A percentile compares a stretch with the other conserved stretches of the same genome.
These are phyloP conservation scores for Pseudocercospora vitis DNA, from an alignment of 2,329 filamentous ascomycete genomes.

Conservation along the genomic window DNA sequence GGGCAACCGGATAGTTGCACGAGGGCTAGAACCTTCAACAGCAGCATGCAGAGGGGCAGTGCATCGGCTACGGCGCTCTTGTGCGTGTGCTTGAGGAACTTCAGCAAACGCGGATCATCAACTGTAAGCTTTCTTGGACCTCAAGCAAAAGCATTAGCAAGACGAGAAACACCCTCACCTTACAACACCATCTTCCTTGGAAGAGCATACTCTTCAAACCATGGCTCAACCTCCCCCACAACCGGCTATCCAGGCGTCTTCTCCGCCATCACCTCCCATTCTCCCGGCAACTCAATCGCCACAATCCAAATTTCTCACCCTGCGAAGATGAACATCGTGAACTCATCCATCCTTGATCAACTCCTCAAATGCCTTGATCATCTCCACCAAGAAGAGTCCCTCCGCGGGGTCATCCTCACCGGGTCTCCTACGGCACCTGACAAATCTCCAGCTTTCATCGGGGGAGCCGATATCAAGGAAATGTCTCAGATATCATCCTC, in stretches of 20 bases:
- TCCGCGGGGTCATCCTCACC: constrained; percentile 33
- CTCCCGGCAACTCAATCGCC: constrained; percentile 16
- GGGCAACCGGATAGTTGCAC: neutral
- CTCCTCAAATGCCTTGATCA: constrained; percentile 21
- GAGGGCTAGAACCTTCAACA: neutral
- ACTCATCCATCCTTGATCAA: constrained; percentile 23
- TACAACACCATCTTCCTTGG: neutral
- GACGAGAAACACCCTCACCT: neutral
- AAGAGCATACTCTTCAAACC: neutral
- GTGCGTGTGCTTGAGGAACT: neutral
- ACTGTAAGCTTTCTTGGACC: no score
- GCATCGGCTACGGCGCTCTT: neutral
- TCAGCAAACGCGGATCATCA: neutral
- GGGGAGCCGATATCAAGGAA: constrained; percentile 35
- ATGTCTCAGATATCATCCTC: constrained; percentile 30
- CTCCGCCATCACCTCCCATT: neutral
- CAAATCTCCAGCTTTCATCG: constrained; percentile 34
- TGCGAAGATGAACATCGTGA: constrained; percentile 33
- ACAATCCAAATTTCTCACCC: constrained; percentile 33
- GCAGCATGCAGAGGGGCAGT: neutral
- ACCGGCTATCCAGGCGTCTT: neutral
- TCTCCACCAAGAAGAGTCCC: constrained; percentile 16
- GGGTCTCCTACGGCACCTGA: constrained; percentile 22
- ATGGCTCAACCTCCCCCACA: neutral
- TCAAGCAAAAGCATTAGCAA: no score